Conservation (phyloP, 1,139 yeast genomes). For the Saccharomyces hybrid region DNA sequence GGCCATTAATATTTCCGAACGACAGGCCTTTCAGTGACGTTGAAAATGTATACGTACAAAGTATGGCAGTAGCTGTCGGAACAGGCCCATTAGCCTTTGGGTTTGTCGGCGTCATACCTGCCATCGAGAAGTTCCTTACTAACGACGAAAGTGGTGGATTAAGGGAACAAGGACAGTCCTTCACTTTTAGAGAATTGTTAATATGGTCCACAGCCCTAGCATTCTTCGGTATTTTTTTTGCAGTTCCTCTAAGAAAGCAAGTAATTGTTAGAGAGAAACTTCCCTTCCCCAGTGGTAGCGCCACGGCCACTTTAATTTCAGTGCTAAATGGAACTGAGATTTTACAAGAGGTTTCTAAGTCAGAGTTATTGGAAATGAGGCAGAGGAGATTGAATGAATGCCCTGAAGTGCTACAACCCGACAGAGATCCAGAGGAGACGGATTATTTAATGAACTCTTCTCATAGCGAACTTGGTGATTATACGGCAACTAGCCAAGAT, state of each 20-base stretch:
- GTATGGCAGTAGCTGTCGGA: slow-evolving; percentile 93
- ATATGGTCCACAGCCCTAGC: slow-evolving; percentile 85
- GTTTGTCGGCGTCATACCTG: slow-evolving; percentile 93
- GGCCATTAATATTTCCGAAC: slow-evolving; percentile 26
- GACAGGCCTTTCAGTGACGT: slow-evolving; percentile 66
- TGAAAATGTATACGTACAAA: slow-evolving; percentile 86
- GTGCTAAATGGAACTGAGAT: slow-evolving; percentile 71
- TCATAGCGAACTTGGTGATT: slow-evolving; percentile 2
- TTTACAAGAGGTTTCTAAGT: slow-evolving; percentile 37
- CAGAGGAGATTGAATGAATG: slow-evolving; percentile 25
- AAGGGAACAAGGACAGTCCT: slow-evolving; percentile 31
- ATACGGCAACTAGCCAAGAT: not conserved
- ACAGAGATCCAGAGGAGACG: slow-evolving; percentile 13
- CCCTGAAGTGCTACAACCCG: slow-evolving; percentile 28
- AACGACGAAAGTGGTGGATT: slow-evolving; percentile 68
- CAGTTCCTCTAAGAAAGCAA: slow-evolving; percentile 78
- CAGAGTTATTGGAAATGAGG: slow-evolving; percentile 25
- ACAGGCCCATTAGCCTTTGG: slow-evolving; percentile 97
- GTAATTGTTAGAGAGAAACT: slow-evolving; percentile 78
- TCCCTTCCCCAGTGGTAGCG: slow-evolving; percentile 92
- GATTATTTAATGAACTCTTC: slow-evolving; percentile 5
- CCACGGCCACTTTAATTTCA: slow-evolving; percentile 87
- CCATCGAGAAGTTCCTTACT: slow-evolving; percentile 80
- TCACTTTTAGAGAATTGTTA: slow-evolving; percentile 47
- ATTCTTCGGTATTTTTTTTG: slow-evolving; percentile 91